These are phyloP conservation scores for Alternaria panax DNA, from an alignment of 2,329 filamentous ascomycete species.

Conservation along the genomic window DNA sequence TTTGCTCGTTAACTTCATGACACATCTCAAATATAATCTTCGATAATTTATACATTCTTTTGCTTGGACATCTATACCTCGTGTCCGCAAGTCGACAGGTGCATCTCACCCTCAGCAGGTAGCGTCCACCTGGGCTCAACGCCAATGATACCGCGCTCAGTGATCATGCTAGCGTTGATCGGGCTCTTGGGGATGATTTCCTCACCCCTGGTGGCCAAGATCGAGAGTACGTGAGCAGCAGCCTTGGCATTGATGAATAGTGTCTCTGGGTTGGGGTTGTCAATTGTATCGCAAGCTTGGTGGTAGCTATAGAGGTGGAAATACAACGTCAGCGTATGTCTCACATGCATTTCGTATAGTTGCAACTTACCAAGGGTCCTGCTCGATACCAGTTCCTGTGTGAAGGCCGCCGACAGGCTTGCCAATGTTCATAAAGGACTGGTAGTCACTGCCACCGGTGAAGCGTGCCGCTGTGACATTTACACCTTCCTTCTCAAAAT, in stretches of 20 bases:
- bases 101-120: slow-evolving; percentile 37
- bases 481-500: slow-evolving; percentile 45
- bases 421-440: slow-evolving; percentile 51
- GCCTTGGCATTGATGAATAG: slow-evolving; percentile 50
- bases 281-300: slow-evolving; percentile 48
- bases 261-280: slow-evolving; percentile 49
- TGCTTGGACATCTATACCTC: slow-evolving; percentile 27
- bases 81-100: slow-evolving; percentile 42
- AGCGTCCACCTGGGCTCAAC: slow-evolving; percentile 43
- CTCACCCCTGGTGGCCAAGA: slow-evolving; percentile 41
- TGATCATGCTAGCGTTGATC: slow-evolving; percentile 41
- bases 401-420: slow-evolving; percentile 52
- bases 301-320: too few species aligned
- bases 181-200: slow-evolving; percentile 48
- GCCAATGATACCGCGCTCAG: slow-evolving; percentile 35
- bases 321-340: too few species aligned
- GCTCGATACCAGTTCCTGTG: slow-evolving; percentile 51
- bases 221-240: slow-evolving; percentile 46
- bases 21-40: not conserved
- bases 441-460: slow-evolving; percentile 51
- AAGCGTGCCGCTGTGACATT: slow-evolving; percentile 50
- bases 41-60: not conserved
- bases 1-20: not conserved
- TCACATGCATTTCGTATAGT: too few species aligned
- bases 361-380: slow-evolving; percentile 52